Base-by-base conservation (phyloP, 768 basidiomycete species). In the Asterophora parasitica region DNA sequence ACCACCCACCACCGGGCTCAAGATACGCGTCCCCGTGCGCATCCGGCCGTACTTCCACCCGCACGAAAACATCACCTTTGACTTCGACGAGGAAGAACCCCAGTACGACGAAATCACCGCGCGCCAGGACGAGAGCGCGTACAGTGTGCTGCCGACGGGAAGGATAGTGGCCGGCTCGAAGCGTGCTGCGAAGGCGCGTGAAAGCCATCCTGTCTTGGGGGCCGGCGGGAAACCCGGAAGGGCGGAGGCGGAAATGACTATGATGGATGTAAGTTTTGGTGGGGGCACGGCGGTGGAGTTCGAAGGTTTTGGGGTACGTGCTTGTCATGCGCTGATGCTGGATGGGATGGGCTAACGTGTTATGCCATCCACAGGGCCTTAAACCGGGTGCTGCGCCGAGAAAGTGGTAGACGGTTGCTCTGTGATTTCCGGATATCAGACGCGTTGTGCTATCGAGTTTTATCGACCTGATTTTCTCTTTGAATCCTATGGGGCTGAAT, bases 151-250 rank as follows among this genome's bases (percentile, higher is more conserved):
- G 11, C 46, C 49, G 4, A 36, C 41, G 12, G 51, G 54, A 6
- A 37, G 46, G 42, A 46, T 47, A 15, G 15, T 56, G 7, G 51
- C 51, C n/a, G 49, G 55, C 31, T 52, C 51, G 13, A 52, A 49
- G 11, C 51, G 44, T 11, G 49, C 50, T 3, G 51, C 48, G 19
- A 45, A 42, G 26, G 45, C 44, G 30, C 30, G 30, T 12, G 12
- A 12, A 2, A 12, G 30, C 3, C 9, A 10, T 31, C 12, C 12
- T 12, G 12, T 10, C 12, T 9, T 12, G 30, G 30, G 12, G 3
- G 30, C 9, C 4, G 3, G 9, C 12, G 30, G 4, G 30, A 31
- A 13, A 13, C 35, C 23, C 6, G 23, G 15, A 15, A 5, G 35
- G 11, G 8, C 7, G 15, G 35, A 36, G 23, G 23, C 37, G 48